Base-by-base conservation (phyloP, 352 stramenopile genomes). In the Globisporangium parvum region DNA sequence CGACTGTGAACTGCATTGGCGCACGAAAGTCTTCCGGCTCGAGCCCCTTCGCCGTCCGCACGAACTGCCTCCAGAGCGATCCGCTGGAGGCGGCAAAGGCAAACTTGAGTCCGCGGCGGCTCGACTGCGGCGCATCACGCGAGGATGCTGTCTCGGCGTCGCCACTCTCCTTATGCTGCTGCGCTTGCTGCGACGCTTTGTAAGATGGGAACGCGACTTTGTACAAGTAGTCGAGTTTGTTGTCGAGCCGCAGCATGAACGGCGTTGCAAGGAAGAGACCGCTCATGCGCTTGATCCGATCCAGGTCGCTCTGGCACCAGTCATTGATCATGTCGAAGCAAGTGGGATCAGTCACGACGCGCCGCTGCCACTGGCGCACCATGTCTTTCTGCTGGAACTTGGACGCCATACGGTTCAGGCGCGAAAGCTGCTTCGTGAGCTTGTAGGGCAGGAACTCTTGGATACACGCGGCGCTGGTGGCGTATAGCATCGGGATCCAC, bases 301-400 rank as follows among this genome's bases (percentile, higher is more conserved):
- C 64, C 20, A 61, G 50, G 53, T 86, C 62, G 45, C 52, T 54
- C 54, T 70, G 66, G 40, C 80, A 84, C 77, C 75, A 87, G 60
- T 90, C 80, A 61, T 91, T 91, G 2, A 91, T 39, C 59, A 88
- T 82, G 45, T 77, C 63, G 47, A 77, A 84, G 26, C 66, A 82
- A 17, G 47, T 71, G 10, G 76, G 65, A 11, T 87, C 72, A 20
- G 56, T 56, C 39, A 69, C 66, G 31, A 87, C 57, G 3, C 47
- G 44, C 5, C 65, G 67, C 49, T 84, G 70, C 77, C 75, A 88
- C 23, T 67, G 62, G 52, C 60, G 57, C 26, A 90, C 64, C 48
- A 80, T 55, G 8, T 70, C 80, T 54, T 66, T 63, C 15, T 75
- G 56, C 31, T 79, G 50, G 21, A 71, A 84, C 39, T 75, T 79